These are phyloP conservation scores for Russula brevipes DNA, from an alignment of 768 basidiomycete species.

Conservation along the genomic window DNA sequence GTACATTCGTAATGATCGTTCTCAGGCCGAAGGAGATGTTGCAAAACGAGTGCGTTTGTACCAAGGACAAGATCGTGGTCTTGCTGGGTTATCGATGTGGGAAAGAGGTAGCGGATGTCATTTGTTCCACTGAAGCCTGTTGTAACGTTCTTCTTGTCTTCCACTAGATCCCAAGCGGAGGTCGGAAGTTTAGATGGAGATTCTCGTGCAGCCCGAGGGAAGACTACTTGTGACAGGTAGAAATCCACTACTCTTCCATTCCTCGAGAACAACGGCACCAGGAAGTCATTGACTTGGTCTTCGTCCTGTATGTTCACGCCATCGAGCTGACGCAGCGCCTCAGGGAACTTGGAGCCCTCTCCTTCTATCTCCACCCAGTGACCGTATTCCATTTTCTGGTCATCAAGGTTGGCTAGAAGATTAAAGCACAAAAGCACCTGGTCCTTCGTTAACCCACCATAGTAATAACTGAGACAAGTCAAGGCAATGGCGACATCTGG, in stretches of 20 bases:
- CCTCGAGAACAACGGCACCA: slow-evolving; percentile 36
- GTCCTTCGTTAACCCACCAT: slow-evolving; percentile 38
- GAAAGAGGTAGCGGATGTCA: slow-evolving; percentile 39
- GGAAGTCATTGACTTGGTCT: slow-evolving; percentile 28
- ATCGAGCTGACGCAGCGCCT: slow-evolving; percentile 30
- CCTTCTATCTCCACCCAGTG: slow-evolving; percentile 33
- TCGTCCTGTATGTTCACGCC: slow-evolving; percentile 42
- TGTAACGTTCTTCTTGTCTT: slow-evolving; percentile 33
- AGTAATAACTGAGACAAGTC: slow-evolving; percentile 48
- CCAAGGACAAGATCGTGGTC: slow-evolving; percentile 38
- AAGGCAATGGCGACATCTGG: slow-evolving; percentile 45
- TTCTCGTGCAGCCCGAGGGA: slow-evolving; percentile 47
- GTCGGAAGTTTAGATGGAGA: slow-evolving; percentile 46
- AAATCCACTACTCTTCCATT: slow-evolving; percentile 44
- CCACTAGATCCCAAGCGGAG: slow-evolving; percentile 50
- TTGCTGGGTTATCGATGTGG: slow-evolving; percentile 34
- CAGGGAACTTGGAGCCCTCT: slow-evolving; percentile 28
- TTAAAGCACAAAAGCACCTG: slow-evolving; percentile 39
- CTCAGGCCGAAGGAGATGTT: slow-evolving; percentile 37
- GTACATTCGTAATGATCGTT: slow-evolving; percentile 37
- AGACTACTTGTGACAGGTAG: slow-evolving; percentile 43
- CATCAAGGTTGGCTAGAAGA: slow-evolving; percentile 37
- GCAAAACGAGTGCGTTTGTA: slow-evolving; percentile 47
- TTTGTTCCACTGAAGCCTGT: slow-evolving; percentile 58
- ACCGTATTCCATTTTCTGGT: slow-evolving; percentile 40